Conservation (phyloP, 441 rosid species). For the Euphorbia schlechtendalii region DNA sequence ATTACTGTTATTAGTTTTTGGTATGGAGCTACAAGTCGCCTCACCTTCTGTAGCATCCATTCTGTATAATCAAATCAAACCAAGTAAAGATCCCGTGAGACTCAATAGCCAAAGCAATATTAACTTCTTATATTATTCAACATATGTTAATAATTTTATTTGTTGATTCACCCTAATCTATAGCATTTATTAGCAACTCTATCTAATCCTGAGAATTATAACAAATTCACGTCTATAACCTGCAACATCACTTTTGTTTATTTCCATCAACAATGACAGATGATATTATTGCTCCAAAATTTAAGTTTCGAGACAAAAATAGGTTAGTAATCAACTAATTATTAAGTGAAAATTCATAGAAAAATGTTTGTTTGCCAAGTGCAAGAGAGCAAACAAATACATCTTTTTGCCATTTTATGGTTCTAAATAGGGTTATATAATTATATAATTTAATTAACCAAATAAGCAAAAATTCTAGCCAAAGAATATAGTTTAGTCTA, state of each 20-base stretch:
- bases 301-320: too few species aligned
- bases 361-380: not conserved
- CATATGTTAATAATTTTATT: not conserved
- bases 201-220: too few species aligned
- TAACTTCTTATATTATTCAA: too few species aligned
- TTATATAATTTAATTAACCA: not conserved
- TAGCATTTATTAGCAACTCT: not conserved
- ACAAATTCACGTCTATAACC: too few species aligned
- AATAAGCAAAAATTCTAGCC: not conserved
- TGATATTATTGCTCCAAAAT: too few species aligned
- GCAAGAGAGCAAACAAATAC: not conserved
- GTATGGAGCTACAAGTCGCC: slow-evolving; percentile 5
- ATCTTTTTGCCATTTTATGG: not conserved
- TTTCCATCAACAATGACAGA: too few species aligned
- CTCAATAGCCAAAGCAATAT: not conserved
- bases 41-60: slow-evolving; percentile 17
- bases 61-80: not conserved
- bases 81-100: not conserved
- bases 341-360: too few species aligned
- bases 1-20: not conserved
- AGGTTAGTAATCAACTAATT: not conserved
- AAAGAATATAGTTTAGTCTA: not conserved
- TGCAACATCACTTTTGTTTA: too few species aligned
- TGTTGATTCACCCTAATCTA: too few species aligned
- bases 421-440: not conserved